Base-by-base conservation (phyloP, 1,284 basidiomycete genomes). In the Trichosporon sp. region DNA sequence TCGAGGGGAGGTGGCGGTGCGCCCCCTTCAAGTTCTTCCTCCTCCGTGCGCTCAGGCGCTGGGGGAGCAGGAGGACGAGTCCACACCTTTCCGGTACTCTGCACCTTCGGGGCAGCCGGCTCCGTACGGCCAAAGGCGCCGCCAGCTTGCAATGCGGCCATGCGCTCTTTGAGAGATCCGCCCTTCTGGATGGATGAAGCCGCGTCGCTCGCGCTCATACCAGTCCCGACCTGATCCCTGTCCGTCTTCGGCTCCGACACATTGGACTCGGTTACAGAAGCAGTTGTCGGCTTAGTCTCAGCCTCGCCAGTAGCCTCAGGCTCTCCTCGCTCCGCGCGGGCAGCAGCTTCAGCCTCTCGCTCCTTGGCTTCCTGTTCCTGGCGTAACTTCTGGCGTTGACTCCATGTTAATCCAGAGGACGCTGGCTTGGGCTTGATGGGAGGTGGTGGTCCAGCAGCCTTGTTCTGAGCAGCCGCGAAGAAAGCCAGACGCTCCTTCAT, bases 101-200 rank as follows among this genome's bases (percentile, higher is more conserved):
- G 27, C 27, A 54, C 73, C 87, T 89, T 69, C 89, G 88, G 23
- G 80, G 87, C 86, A 3, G 69, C 69, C 11, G 66, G 65, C 11
- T 69, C 81, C 11, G 65, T 61, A 0, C 81, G 67, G 21, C 89
- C 89, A 74, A 93, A 93, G 10, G 84, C 89, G 21, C 88, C 88
- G 2, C 74, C 74, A 5, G 89, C 90, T 74, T 92, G 88, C 34
- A 95, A 82, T 2, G 92, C 91, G 27, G 92, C 92, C 91, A 96
- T 95, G 49, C 93, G 87, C 69, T 95, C 93, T 81, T 88, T 92
- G 69, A 96, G 81, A 65, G 89, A 90, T 4, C 86, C 88, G 19
- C 81, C 81, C 57, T 74, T 73, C 52, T 83, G 83, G 74, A 92
- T 91, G 70, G 88, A 88, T 72, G 88, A 87, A 76, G 89, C 87